phyloP scores from a whole-genome alignment of 331 rosid genomes.

The Acacia concinna region DNA sequence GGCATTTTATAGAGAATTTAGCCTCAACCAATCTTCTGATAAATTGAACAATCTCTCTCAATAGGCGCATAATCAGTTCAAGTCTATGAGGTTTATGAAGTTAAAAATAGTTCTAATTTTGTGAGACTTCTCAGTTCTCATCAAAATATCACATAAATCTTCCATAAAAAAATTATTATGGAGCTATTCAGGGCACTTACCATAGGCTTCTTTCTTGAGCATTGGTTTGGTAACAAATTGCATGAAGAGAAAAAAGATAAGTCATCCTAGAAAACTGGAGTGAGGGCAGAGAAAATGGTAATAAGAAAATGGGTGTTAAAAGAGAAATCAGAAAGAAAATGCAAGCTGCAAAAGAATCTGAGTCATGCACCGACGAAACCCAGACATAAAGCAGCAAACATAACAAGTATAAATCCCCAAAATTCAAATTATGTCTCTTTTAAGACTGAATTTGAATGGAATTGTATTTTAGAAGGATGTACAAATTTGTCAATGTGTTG shows the following conservation, averaged over 20 bases:
- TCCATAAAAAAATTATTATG: conserved; percentile 24
- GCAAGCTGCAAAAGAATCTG: conserved; percentile 90
- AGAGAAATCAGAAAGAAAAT: conserved; percentile 25
- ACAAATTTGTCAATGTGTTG: conserved; percentile 9
- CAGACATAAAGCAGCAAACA: conserved; percentile 99
- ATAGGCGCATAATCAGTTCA: neutral
- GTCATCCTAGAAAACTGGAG: conserved; percentile 42
- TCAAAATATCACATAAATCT: conserved; percentile 24
- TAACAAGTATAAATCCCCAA: conserved; percentile 84
- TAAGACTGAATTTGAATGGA: conserved; percentile 58
- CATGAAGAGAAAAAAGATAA: conserved; percentile 39
- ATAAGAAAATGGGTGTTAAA: conserved; percentile 5
- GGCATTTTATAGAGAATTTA: too few species aligned
- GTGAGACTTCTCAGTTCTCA: conserved; percentile 5
- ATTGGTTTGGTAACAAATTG: conserved; percentile 41
- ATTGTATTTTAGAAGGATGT: conserved; percentile 25
- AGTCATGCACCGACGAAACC: conserved; percentile 98
- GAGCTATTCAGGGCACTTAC: conserved; percentile 53
- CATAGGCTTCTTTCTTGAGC: conserved; percentile 84
- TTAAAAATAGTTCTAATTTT: neutral
- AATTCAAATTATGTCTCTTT: conserved; percentile 89
- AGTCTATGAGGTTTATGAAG: neutral
- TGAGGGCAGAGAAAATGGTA: conserved; percentile 4
- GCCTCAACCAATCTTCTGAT: neutral
- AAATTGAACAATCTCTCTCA: neutral